Conservation (phyloP, 768 basidiomycete species). For the Leucocoprinus leucothites region DNA sequence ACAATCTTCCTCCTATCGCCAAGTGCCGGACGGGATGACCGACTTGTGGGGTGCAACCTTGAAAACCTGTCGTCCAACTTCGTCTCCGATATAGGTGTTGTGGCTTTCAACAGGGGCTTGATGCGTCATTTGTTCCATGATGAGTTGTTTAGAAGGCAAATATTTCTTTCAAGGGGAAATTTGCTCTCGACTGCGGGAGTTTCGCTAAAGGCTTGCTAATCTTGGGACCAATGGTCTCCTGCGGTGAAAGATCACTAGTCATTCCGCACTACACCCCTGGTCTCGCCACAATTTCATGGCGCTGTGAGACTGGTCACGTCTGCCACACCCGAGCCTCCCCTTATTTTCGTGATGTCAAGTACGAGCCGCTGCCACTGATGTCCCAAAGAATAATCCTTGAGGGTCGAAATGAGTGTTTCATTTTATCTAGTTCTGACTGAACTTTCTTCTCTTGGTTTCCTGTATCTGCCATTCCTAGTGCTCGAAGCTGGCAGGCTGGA, state of each 20-base stretch:
- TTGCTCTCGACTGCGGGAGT: neutral
- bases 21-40: no score
- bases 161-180: neutral
- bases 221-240: neutral
- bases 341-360: neutral
- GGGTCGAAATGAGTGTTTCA: neutral
- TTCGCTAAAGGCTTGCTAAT: neutral
- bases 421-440: neutral
- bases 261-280: neutral
- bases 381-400: neutral
- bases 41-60: no score
- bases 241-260: neutral
- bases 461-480: no score
- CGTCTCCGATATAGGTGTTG: no score
- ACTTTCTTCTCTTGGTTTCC: no score
- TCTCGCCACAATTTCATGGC: neutral
- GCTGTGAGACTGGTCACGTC: neutral
- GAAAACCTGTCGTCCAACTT: neutral
- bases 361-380: neutral
- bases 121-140: no score
- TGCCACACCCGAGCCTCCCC: neutral
- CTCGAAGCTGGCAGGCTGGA: no score
- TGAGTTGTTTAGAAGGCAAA: neutral
- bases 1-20: neutral
- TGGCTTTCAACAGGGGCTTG: no score